Conservation (phyloP, 805 yeast genomes). For the Pichia exigua region DNA sequence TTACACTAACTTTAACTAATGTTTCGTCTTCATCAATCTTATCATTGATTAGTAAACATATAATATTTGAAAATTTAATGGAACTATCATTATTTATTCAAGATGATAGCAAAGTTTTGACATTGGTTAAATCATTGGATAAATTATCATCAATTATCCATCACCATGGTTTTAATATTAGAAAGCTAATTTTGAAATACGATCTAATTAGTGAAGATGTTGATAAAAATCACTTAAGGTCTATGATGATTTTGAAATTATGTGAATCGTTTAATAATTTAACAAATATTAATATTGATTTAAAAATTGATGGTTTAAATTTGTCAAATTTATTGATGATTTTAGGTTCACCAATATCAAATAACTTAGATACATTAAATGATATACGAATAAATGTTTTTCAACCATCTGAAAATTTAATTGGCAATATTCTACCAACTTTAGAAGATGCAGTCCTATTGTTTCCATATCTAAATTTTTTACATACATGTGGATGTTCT, state of each 20-base stretch:
- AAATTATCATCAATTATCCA: constrained; percentile 20
- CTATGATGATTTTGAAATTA: constrained; percentile 26
- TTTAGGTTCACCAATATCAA: constrained; percentile 25
- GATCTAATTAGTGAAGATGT: constrained; percentile 18
- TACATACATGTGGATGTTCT: constrained; percentile 20
- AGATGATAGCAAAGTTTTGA: constrained; percentile 25
- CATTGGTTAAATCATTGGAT: constrained; percentile 24
- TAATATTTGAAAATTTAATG: constrained; percentile 25
- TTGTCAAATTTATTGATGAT: constrained; percentile 28
- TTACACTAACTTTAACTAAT: constrained; percentile 26
- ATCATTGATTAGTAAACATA: constrained; percentile 22
- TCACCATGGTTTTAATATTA: constrained; percentile 20
- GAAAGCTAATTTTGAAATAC: constrained; percentile 21
- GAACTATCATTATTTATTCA: constrained; percentile 23
- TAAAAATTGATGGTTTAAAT: constrained; percentile 23
- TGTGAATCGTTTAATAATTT: constrained; percentile 22
- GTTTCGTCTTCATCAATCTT: constrained; percentile 26
- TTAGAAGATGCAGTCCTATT: constrained; percentile 24
- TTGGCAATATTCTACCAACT: constrained; percentile 23
- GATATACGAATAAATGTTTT: constrained; percentile 23
- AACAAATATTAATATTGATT: constrained; percentile 17
- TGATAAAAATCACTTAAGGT: constrained; percentile 27
- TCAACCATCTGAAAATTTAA: constrained; percentile 25
- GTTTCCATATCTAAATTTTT: constrained; percentile 24
- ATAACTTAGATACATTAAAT: constrained; percentile 17